Percentiles rank a stretch among this genome's conserved stretches.
Evolutionary conservation across 2,329 filamentous ascomycete species (phyloP).

Genomic region (Clathrospora elynae): DNA sequence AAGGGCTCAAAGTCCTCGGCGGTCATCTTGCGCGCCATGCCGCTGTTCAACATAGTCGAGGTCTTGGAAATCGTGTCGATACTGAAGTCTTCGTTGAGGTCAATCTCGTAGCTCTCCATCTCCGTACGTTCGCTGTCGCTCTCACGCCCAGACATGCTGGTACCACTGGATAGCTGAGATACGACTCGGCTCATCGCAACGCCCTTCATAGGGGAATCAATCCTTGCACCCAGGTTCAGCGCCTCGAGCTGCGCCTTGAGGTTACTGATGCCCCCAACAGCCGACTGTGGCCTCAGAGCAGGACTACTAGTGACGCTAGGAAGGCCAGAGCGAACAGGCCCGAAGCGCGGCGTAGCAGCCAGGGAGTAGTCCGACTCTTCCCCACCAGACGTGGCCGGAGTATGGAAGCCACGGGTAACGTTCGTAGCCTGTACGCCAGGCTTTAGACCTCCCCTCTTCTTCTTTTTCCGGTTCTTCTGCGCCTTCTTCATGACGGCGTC

Average conservation of each 20-base stretch:
- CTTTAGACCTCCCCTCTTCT: constrained; percentile 41
- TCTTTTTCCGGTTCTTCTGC: constrained; percentile 48
- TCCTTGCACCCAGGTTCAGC: constrained; percentile 67
- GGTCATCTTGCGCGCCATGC: constrained; percentile 80
- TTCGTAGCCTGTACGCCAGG: constrained; percentile 37
- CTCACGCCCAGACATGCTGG: constrained; percentile 61
- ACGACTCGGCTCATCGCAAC: constrained; percentile 33
- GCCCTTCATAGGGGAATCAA: constrained; percentile 59
- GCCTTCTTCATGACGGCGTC: constrained; percentile 46
- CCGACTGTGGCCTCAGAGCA: constrained; percentile 56
- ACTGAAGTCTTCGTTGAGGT: constrained; percentile 83
- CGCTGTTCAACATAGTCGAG: constrained; percentile 45
- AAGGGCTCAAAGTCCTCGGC: constrained; percentile 88
- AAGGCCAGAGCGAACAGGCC: constrained; percentile 51
- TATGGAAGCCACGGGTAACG: constrained; percentile 57
- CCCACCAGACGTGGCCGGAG: constrained; percentile 58
- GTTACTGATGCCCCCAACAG: constrained; percentile 75
- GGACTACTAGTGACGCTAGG: constrained; percentile 59
- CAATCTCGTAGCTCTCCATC: constrained; percentile 82
- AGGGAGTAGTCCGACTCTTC: constrained; percentile 60
- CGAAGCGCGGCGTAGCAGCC: constrained; percentile 51
- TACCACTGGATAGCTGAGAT: constrained; percentile 58
- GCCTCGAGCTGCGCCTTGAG: constrained; percentile 82
- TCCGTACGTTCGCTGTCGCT: constrained; percentile 74
- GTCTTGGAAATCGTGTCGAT: constrained; percentile 54